Percentiles rank a stretch among this genome's conserved stretches.
phyloP scores from a whole-genome alignment of 768 basidiomycete species.

The Sporobolomyces phaffii region DNA sequence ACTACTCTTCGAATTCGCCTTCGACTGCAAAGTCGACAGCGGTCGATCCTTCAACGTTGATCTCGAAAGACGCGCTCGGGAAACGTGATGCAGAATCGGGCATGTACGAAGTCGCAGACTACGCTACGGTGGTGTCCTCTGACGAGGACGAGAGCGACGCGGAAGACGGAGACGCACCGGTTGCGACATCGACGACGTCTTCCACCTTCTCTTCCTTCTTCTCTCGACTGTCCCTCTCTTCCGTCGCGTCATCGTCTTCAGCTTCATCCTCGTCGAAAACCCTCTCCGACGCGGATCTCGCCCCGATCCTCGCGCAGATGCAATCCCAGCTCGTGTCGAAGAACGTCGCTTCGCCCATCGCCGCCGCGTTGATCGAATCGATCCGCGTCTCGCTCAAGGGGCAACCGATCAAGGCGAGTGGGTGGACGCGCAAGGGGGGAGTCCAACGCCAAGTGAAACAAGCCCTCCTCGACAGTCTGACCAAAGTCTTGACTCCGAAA shows the following conservation, averaged over 20 bases:
- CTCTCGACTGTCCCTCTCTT: constrained; percentile 33
- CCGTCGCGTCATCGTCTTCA: no score
- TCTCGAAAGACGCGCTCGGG: constrained; percentile 58
- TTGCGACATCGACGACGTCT: neutral
- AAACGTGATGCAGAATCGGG: constrained; percentile 58
- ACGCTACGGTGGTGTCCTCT: constrained; percentile 54
- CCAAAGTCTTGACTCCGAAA: constrained; percentile 89
- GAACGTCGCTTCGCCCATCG: constrained; percentile 93
- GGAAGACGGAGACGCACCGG: neutral
- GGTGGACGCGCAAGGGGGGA: constrained; percentile 50
- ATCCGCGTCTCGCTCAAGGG: constrained; percentile 87
- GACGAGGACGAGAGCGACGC: no score
- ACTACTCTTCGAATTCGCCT: constrained; percentile 64
- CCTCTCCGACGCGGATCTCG: constrained; percentile 72
- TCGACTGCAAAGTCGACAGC: neutral
- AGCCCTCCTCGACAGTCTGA: constrained; percentile 84
- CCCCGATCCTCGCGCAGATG: constrained; percentile 85
- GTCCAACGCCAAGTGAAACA: constrained; percentile 53
- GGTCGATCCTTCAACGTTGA: constrained; percentile 17
- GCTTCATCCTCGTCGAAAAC: constrained; percentile 60
- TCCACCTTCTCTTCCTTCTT: constrained; percentile 29
- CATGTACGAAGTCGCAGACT: constrained; percentile 70
- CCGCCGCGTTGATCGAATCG: constrained; percentile 87
- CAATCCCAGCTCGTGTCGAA: constrained; percentile 97
- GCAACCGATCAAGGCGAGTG: constrained; percentile 62